Evolutionary conservation across 805 yeast genomes (phyloP).

Genomic region (Nakazawaea pomicola): DNA sequence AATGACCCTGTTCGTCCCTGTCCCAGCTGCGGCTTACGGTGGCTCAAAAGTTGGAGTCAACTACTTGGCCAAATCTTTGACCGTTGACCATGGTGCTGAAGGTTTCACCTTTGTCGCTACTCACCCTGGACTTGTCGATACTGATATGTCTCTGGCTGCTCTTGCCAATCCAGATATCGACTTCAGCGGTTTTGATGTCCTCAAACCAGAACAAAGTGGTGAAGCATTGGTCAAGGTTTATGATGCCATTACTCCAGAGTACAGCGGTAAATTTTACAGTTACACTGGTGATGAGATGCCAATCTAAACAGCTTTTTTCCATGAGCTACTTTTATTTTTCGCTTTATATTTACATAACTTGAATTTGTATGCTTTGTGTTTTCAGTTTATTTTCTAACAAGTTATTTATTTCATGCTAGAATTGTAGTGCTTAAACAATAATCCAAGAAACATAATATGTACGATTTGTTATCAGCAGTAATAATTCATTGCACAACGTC

Average conservation of each 20-base stretch:
- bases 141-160: not conserved
- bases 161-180: constrained; percentile 25
- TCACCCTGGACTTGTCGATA: constrained; percentile 21
- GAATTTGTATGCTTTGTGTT: too few relatives aligned
- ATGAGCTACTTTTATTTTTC: too few relatives aligned
- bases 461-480: too few relatives aligned
- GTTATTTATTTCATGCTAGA: too few relatives aligned
- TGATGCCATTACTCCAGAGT: constrained; percentile 2
- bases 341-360: too few relatives aligned
- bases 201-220: constrained; percentile 22
- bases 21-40: constrained; percentile 24
- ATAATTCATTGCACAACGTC: too few relatives aligned
- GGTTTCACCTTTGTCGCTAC: constrained; percentile 23
- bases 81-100: constrained; percentile 22
- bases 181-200: constrained; percentile 20
- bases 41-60: constrained; percentile 34
- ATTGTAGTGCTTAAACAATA: too few relatives aligned
- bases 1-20: constrained; percentile 19
- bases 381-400: too few relatives aligned
- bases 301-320: too few relatives aligned
- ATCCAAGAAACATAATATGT: too few relatives aligned
- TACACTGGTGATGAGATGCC: too few relatives aligned
- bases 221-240: constrained; percentile 22
- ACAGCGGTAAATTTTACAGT: too few relatives aligned
- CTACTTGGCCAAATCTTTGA: constrained; percentile 21